Conservation (phyloP, 2,329 filamentous ascomycete genomes). For the Exophiala viscosa region DNA sequence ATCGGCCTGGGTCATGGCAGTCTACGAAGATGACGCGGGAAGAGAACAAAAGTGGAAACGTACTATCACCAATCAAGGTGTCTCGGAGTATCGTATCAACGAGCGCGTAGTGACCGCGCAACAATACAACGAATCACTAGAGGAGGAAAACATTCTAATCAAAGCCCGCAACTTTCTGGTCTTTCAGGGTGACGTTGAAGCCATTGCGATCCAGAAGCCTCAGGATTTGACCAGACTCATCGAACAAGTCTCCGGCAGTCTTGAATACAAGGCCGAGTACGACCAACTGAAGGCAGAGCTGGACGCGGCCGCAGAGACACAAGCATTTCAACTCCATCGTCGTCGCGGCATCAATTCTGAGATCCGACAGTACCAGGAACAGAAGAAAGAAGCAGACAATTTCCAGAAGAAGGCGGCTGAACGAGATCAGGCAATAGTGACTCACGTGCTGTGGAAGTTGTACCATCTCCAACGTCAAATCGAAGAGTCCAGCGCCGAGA, state of each 20-base stretch:
- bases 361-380: slow-evolving; percentile 95
- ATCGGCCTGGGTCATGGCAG: slow-evolving; percentile 97
- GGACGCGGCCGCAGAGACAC: slow-evolving; percentile 82
- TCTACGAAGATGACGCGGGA: slow-evolving; percentile 95
- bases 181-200: slow-evolving; percentile 96
- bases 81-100: slow-evolving; percentile 96
- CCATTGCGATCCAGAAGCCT: slow-evolving; percentile 90
- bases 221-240: slow-evolving; percentile 90
- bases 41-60: slow-evolving; percentile 96
- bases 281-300: slow-evolving; percentile 82
- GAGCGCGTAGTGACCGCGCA: slow-evolving; percentile 81
- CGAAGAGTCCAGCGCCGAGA: slow-evolving; percentile 84
- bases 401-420: slow-evolving; percentile 89
- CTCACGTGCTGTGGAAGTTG: slow-evolving; percentile 92
- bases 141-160: slow-evolving; percentile 93
- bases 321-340: slow-evolving; percentile 80
- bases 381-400: slow-evolving; percentile 91
- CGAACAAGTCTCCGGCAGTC: slow-evolving; percentile 93
- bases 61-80: slow-evolving; percentile 80
- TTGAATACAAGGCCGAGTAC: slow-evolving; percentile 93
- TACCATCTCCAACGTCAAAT: slow-evolving; percentile 93
- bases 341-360: slow-evolving; percentile 94
- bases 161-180: slow-evolving; percentile 97
- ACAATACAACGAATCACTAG: slow-evolving; percentile 88
- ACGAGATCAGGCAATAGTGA: slow-evolving; percentile 84